phyloP scores from a whole-genome alignment of 2,329 filamentous ascomycete species.

The Neocucurbitaria cava region DNA sequence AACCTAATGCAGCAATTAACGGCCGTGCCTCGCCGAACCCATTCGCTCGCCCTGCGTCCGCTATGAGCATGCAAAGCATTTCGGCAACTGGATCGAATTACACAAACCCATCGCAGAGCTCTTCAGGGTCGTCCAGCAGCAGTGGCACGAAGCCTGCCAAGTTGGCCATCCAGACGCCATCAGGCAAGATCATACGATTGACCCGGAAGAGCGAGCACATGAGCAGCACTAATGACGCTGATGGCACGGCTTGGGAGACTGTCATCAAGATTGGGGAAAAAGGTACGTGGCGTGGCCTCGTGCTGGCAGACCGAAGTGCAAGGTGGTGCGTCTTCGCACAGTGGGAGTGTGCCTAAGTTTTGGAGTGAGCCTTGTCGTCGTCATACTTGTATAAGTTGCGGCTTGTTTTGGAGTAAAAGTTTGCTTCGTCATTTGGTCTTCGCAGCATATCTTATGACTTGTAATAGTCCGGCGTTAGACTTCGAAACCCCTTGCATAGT shows the following conservation, averaged over 20 bases:
- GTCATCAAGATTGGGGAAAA: conserved; percentile 88
- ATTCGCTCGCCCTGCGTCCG: conserved; percentile 62
- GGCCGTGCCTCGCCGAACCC: conserved; percentile 61
- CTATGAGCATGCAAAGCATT: conserved; percentile 67
- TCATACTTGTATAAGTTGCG: conserved; percentile 1
- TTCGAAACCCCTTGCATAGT: not conserved
- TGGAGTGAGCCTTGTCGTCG: not conserved
- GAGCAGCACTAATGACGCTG: conserved; percentile 63
- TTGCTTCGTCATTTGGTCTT: not conserved
- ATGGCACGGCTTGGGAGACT: conserved; percentile 84
- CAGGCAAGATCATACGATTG: conserved; percentile 89
- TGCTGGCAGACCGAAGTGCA: conserved; percentile 82
- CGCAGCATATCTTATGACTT: conserved; percentile 15
- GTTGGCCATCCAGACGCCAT: conserved; percentile 90
- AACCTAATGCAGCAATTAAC: conserved; percentile 44
- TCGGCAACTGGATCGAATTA: conserved; percentile 61
- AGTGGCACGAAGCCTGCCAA: conserved; percentile 83
- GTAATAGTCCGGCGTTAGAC: conserved; percentile 27
- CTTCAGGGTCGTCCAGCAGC: conserved; percentile 62
- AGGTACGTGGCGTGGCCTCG: conserved; percentile 80
- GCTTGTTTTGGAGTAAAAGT: not conserved
- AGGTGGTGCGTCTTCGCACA: conserved; percentile 93
- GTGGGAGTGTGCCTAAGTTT: conserved; percentile 61
- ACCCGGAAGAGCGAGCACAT: conserved; percentile 79
- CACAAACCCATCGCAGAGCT: conserved; percentile 64